Evolutionary conservation across 495 filamentous ascomycete species (phyloP).

Genomic region (Entonaema liquescens): DNA sequence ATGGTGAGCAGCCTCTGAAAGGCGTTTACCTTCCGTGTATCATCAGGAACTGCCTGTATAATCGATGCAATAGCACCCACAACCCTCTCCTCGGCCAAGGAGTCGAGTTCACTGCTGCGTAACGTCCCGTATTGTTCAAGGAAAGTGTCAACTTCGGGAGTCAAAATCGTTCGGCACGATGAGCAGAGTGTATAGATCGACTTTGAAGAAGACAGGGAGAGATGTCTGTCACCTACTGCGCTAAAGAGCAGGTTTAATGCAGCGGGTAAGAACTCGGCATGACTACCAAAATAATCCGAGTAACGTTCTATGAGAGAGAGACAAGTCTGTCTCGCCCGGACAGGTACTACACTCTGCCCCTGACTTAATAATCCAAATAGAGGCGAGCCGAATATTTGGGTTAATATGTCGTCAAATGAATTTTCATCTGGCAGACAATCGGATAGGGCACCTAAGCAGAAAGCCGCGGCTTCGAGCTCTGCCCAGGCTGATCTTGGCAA

Average conservation of each 20-base stretch:
- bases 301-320: slow-evolving; percentile 82
- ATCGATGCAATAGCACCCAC: slow-evolving; percentile 85
- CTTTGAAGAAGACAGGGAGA: slow-evolving; percentile 76
- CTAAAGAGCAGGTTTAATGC: slow-evolving; percentile 85
- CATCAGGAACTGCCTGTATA: slow-evolving; percentile 75
- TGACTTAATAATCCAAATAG: slow-evolving; percentile 70
- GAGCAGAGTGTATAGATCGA: slow-evolving; percentile 84
- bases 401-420: slow-evolving; percentile 71
- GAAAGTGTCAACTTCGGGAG: slow-evolving; percentile 76
- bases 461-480: slow-evolving; percentile 81
- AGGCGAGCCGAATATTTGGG: slow-evolving; percentile 70
- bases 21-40: slow-evolving; percentile 67
- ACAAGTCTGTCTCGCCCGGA: slow-evolving; percentile 78
- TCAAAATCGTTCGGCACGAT: slow-evolving; percentile 76
- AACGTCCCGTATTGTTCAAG: slow-evolving; percentile 74
- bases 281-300: slow-evolving; percentile 80
- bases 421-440: slow-evolving; percentile 76
- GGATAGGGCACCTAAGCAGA: slow-evolving; percentile 77
- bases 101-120: slow-evolving; percentile 69
- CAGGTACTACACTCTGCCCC: slow-evolving; percentile 62
- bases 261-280: slow-evolving; percentile 73
- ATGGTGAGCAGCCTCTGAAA: slow-evolving; percentile 71
- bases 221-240: slow-evolving; percentile 70
- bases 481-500: slow-evolving; percentile 71
- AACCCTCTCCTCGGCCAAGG: slow-evolving; percentile 78